Evolutionary conservation across 805 yeast species (phyloP).

Genomic region (Pichia thaimueangensis): DNA sequence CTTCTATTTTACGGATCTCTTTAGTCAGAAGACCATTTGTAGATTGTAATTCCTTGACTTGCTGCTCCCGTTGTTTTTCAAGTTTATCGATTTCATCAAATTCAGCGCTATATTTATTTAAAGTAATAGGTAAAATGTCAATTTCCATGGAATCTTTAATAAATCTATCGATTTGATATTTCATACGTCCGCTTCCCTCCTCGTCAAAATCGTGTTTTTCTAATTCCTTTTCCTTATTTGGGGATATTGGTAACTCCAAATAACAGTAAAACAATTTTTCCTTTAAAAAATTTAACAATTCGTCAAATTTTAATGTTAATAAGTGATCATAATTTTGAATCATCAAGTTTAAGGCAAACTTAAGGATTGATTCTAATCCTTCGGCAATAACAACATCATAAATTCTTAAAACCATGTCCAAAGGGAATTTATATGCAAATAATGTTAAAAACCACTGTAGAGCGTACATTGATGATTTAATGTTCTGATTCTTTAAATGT

Average conservation of each 20-base stretch:
- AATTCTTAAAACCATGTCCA: constrained; percentile 79
- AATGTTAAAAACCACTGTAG: constrained; percentile 96
- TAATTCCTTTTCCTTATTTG: constrained; percentile 6
- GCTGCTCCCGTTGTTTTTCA: constrained; percentile 60
- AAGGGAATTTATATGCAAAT: constrained; percentile 91
- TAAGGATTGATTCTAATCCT: constrained; percentile 80
- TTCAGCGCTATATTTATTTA: constrained; percentile 67
- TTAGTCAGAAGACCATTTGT: constrained; percentile 68
- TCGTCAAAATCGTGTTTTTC: neutral
- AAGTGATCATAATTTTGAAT: constrained; percentile 56
- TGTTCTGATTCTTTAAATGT: constrained; percentile 81
- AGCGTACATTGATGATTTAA: constrained; percentile 91
- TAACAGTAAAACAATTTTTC: constrained; percentile 72
- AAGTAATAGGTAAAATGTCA: constrained; percentile 62
- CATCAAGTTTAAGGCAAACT: constrained; percentile 80
- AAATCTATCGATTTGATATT: constrained; percentile 63
- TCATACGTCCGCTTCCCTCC: constrained; percentile 9
- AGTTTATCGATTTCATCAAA: constrained; percentile 62
- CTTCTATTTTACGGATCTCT: constrained; percentile 68
- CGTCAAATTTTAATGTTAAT: constrained; percentile 64
- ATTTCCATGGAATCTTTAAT: constrained; percentile 75
- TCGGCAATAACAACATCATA: constrained; percentile 86
- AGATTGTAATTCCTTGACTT: constrained; percentile 50
- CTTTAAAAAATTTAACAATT: constrained; percentile 68
- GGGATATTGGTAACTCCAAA: constrained; percentile 11